Conservation (phyloP, 352 stramenopile species). For the Phytophthora lateralis region DNA sequence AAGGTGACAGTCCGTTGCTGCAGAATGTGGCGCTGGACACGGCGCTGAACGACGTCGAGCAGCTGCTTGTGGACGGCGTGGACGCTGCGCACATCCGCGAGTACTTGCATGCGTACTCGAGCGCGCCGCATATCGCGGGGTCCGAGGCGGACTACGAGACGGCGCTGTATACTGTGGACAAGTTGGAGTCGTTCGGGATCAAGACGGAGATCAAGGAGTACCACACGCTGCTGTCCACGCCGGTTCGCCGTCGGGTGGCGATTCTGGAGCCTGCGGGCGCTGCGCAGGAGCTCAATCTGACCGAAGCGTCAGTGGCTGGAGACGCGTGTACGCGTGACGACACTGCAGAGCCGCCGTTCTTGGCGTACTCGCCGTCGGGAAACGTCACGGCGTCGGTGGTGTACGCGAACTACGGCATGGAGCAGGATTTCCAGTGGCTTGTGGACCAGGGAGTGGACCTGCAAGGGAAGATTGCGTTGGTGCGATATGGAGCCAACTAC, state of each 20-base stretch:
- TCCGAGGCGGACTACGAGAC: conserved; percentile 59
- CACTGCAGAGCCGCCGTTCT: conserved; percentile 72
- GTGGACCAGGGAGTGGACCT: conserved; percentile 58
- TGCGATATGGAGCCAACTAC: conserved; percentile 78
- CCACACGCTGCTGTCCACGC: conserved; percentile 70
- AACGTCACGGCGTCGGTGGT: conserved; percentile 67
- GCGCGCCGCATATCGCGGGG: conserved; percentile 48
- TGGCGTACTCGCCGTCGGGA: conserved; percentile 81
- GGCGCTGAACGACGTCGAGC: conserved; percentile 25
- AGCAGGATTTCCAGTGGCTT: conserved; percentile 78
- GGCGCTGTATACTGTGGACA: conserved; percentile 50
- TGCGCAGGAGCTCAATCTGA: conserved; percentile 56
- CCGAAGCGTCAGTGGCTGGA: conserved; percentile 54
- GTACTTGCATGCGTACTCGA: conserved; percentile 56
- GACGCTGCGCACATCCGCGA: conserved; percentile 36
- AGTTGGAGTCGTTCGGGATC: conserved; percentile 63
- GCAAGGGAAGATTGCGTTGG: conserved; percentile 80
- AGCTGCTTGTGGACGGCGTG: conserved; percentile 39
- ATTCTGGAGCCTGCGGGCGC: conserved; percentile 44
- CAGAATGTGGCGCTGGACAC: conserved; percentile 27
- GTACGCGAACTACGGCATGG: conserved; percentile 88
- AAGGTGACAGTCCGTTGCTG: conserved; percentile 11
- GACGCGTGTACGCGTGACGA: conserved; percentile 59
- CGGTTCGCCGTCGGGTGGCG: conserved; percentile 41
- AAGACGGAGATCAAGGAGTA: conserved; percentile 70